A percentile compares a stretch with the other conserved stretches of the same genome.
Conservation (phyloP, 2,329 filamentous ascomycete species). For the Fusarium euwallaceae region DNA sequence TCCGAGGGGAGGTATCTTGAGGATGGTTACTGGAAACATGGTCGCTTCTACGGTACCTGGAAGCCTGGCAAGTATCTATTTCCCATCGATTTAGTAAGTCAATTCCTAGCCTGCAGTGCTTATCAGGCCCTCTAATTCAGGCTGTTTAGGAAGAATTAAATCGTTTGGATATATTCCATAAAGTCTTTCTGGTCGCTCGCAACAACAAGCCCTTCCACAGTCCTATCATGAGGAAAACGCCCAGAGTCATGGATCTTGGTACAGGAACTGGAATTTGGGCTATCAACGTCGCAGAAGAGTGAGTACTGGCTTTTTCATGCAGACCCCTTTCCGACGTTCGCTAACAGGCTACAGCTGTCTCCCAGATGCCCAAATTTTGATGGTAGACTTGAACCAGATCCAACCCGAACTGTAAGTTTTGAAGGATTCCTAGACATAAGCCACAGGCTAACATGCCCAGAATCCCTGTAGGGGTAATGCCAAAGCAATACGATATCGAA, state of each 20-base stretch:
- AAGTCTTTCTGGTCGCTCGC: conserved; percentile 77
- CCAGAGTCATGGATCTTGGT: conserved; percentile 75
- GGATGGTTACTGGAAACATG: conserved; percentile 68
- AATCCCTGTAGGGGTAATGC: conserved; percentile 71
- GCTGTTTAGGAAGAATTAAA: conserved; percentile 74
- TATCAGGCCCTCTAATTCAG: conserved; percentile 27
- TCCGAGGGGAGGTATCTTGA: conserved; percentile 38
- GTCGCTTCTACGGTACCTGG: conserved; percentile 77
- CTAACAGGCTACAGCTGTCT: conserved; percentile 36
- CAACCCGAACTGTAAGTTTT: conserved; percentile 55
- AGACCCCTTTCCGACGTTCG: background rate
- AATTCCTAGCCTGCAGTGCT: background rate
- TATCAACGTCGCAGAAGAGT: conserved; percentile 83
- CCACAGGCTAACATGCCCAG: conserved; percentile 58
- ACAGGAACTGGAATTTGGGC: conserved; percentile 94
- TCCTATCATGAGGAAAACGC: conserved; percentile 29
- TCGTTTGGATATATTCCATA: conserved; percentile 85
- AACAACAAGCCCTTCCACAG: conserved; percentile 53
- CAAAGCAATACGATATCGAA: conserved; percentile 80
- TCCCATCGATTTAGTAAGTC: conserved; percentile 79
- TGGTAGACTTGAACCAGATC: conserved; percentile 56
- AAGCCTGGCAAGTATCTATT: conserved; percentile 79
- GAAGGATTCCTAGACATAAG: background rate
- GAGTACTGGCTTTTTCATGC: conserved; percentile 49
- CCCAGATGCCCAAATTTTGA: conserved; percentile 50